Conservation (phyloP, 768 basidiomycete species). For the Phaffia australis region DNA sequence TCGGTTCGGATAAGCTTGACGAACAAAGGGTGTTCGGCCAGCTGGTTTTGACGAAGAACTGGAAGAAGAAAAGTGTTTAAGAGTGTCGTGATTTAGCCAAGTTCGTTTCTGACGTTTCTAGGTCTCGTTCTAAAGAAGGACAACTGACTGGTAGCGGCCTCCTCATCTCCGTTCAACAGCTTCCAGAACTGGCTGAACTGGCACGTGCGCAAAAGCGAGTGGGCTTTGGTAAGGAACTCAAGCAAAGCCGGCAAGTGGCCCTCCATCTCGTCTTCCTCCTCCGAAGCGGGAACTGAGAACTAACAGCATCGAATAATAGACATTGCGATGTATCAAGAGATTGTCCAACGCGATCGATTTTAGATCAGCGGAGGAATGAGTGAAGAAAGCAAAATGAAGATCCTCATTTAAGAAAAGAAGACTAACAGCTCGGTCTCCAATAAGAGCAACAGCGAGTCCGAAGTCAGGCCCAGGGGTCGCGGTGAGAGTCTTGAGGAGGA, state of each 20-base stretch:
- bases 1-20: constrained; percentile 29
- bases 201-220: constrained; percentile 33
- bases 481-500: constrained; percentile 82
- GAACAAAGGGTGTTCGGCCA: constrained; percentile 35
- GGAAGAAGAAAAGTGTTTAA: background rate
- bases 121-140: background rate
- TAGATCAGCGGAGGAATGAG: constrained; percentile 10
- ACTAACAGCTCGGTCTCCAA: constrained; percentile 27
- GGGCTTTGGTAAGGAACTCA: constrained; percentile 32
- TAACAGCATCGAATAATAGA: background rate
- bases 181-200: constrained; percentile 36
- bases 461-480: constrained; percentile 83
- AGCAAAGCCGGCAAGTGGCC: constrained; percentile 30
- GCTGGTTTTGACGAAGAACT: constrained; percentile 33
- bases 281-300: constrained; percentile 19
- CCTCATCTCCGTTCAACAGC: constrained; percentile 30
- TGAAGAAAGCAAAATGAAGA: background rate
- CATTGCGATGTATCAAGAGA: constrained; percentile 24
- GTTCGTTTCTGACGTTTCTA: background rate
- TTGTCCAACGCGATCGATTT: constrained; percentile 24
- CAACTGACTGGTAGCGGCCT: constrained; percentile 32
- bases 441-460: constrained; percentile 81
- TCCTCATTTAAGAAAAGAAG: background rate
- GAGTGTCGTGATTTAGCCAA: background rate
- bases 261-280: constrained; percentile 36